Evolutionary conservation across 208 protist species (phyloP).

Genomic region (Crithidia thermophila): DNA sequence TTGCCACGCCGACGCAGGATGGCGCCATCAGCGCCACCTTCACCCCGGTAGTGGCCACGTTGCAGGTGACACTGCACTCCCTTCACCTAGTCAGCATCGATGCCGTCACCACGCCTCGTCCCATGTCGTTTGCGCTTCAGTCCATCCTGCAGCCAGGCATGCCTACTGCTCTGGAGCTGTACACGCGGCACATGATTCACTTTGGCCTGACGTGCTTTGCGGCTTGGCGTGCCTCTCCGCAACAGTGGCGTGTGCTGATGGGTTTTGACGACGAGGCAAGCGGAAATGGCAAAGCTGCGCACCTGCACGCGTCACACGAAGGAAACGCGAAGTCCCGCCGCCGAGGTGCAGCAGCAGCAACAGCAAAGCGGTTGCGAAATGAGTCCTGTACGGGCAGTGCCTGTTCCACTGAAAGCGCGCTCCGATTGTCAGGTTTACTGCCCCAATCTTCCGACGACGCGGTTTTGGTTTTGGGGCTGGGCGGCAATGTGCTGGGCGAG

Average conservation of each 20-base stretch:
- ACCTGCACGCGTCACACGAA: too few species aligned
- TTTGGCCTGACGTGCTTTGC: conserved; percentile 62
- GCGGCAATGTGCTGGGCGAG: conserved; percentile 80
- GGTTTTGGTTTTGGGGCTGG: conserved; percentile 77
- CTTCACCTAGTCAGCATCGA: conserved; percentile 57
- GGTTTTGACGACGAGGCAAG: background rate
- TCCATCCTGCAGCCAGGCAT: conserved; percentile 55
- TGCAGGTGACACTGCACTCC: conserved; percentile 33
- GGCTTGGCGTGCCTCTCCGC: conserved; percentile 39
- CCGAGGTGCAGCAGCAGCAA: too few species aligned
- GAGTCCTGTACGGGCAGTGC: too few species aligned
- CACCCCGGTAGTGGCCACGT: background rate
- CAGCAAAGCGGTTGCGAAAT: too few species aligned
- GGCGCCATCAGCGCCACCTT: background rate
- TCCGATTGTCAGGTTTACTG: conserved; percentile 25
- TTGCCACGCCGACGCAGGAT: too few species aligned
- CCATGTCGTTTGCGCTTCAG: conserved; percentile 62
- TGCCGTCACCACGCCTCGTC: conserved; percentile 19
- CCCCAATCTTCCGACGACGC: conserved; percentile 28
- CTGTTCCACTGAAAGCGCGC: too few species aligned
- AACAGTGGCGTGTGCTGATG: background rate
- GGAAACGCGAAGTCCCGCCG: too few species aligned
- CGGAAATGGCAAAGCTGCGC: too few species aligned
- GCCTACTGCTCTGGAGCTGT: conserved; percentile 61
- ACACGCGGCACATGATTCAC: conserved; percentile 79